Conservation (phyloP, 2,329 filamentous ascomycete species). For the Hirsutella rhossiliensis region DNA sequence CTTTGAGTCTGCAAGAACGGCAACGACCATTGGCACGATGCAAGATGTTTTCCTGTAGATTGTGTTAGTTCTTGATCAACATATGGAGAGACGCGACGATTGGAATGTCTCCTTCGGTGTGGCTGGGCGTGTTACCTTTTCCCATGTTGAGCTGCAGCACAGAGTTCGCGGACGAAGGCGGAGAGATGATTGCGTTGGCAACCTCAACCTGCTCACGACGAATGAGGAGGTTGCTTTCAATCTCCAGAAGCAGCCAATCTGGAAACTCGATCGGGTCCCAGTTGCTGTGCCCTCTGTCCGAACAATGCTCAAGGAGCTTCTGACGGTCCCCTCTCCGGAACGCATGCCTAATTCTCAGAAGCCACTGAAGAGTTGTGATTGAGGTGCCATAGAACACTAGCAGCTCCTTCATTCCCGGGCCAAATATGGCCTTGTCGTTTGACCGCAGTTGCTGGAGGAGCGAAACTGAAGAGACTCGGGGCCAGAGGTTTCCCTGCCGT, state of each 20-base stretch:
- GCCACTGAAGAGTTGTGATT: constrained; percentile 31
- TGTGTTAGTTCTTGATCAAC: constrained; percentile 13
- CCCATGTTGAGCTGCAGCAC: constrained; percentile 60
- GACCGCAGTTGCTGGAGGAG: constrained; percentile 34
- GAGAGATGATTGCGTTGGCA: constrained; percentile 45
- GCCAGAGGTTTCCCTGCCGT: constrained; percentile 28
- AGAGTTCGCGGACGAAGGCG: constrained; percentile 38
- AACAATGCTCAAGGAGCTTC: not conserved
- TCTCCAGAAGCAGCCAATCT: constrained; percentile 56
- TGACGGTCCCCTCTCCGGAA: not conserved
- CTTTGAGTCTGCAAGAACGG: constrained; percentile 29
- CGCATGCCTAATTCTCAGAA: constrained; percentile 22
- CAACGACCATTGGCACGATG: constrained; percentile 40
- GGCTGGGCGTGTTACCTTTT: constrained; percentile 29
- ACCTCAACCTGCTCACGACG: constrained; percentile 50
- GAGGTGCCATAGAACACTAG: constrained; percentile 30
- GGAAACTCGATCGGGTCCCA: constrained; percentile 42
- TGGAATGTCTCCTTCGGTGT: too few relatives aligned
- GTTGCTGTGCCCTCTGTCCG: constrained; percentile 28
- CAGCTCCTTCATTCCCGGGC: constrained; percentile 20
- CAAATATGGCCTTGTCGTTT: constrained; percentile 12
- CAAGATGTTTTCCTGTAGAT: constrained; percentile 37
- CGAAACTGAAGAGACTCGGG: constrained; percentile 25
- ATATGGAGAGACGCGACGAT: not conserved
- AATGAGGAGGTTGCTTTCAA: constrained; percentile 52